phyloP scores from a whole-genome alignment of 139 green algal genomes.

The Dunaliella sp. region DNA sequence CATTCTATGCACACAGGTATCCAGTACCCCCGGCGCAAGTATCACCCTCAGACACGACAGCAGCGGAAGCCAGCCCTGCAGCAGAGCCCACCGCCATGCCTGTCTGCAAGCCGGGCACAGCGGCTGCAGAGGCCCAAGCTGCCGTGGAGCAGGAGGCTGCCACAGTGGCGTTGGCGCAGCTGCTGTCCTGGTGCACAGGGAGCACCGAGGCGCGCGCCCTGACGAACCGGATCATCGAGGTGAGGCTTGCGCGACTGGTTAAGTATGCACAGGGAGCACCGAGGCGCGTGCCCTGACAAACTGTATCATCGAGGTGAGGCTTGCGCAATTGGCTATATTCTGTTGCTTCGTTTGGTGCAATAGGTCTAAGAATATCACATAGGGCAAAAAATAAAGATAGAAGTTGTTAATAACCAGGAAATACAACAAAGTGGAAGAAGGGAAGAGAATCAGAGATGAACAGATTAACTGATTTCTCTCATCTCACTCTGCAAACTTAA shows the following conservation, averaged over 20 bases:
- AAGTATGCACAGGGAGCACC: slow-evolving; percentile 19
- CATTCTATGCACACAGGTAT: slow-evolving; percentile 6
- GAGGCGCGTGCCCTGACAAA: slow-evolving; percentile 24
- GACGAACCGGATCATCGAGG: slow-evolving; percentile 18
- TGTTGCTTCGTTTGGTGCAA: too few relatives aligned
- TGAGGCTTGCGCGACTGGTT: slow-evolving; percentile 35
- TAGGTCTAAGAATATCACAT: too few relatives aligned
- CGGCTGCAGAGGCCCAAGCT: slow-evolving; percentile 10
- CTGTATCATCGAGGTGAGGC: slow-evolving; percentile 21
- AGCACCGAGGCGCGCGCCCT: slow-evolving; percentile 23
- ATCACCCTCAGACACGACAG: not conserved
- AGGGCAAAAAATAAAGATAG: too few relatives aligned
- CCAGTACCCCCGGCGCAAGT: not conserved
- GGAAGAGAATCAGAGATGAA: too few relatives aligned
- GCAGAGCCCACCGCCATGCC: not conserved
- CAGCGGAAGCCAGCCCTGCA: not conserved
- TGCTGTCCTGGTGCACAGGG: slow-evolving; percentile 33
- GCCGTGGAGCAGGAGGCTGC: slow-evolving; percentile 8
- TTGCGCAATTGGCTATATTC: too few relatives aligned
- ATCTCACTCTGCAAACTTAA: too few relatives aligned
- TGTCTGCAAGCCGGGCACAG: not conserved
- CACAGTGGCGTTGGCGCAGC: slow-evolving; percentile 22
- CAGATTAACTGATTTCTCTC: too few relatives aligned
- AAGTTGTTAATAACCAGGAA: too few relatives aligned
- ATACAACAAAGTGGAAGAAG: too few relatives aligned